Evolutionary conservation across 2,329 filamentous ascomycete genomes (phyloP).

Genomic region (Byssochlamys sp.): DNA sequence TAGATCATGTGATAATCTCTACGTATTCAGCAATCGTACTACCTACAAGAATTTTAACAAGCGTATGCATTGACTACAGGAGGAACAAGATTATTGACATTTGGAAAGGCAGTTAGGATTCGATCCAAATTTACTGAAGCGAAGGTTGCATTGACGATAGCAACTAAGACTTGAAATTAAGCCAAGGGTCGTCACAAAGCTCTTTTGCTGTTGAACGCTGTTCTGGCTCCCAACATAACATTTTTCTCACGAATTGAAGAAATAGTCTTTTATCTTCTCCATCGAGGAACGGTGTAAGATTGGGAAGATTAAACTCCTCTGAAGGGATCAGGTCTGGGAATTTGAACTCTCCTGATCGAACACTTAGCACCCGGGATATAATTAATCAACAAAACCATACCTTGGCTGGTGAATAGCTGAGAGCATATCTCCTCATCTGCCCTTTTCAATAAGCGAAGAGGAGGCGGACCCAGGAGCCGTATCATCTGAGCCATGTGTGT

Average conservation of each 20-base stretch:
- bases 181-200: conserved; percentile 22
- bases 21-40: too few species aligned
- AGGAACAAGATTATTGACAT: too few species aligned
- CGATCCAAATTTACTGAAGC: too few species aligned
- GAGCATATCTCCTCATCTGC: conserved; percentile 2
- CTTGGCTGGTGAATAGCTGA: conserved; percentile 8
- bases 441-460: conserved; percentile 7
- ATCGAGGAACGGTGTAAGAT: conserved; percentile 12
- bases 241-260: conserved; percentile 19
- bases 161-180: conserved; percentile 5
- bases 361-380: too few species aligned
- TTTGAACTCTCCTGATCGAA: conserved; percentile 11
- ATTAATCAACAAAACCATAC: conserved; percentile 3
- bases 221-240: conserved; percentile 26
- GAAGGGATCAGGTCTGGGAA: conserved; percentile 14
- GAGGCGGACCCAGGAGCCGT: conserved; percentile 15
- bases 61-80: too few species aligned
- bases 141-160: too few species aligned
- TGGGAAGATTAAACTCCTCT: conserved; percentile 9
- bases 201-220: conserved; percentile 23
- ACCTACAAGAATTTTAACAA: too few species aligned
- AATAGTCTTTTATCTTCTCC: conserved; percentile 24
- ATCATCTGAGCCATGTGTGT: conserved; percentile 17
- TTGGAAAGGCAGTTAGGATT: too few species aligned
- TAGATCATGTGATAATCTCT: too few species aligned